phyloP scores from a whole-genome alignment of 176 grass and related monocot species.

The Oryza longistaminata region DNA sequence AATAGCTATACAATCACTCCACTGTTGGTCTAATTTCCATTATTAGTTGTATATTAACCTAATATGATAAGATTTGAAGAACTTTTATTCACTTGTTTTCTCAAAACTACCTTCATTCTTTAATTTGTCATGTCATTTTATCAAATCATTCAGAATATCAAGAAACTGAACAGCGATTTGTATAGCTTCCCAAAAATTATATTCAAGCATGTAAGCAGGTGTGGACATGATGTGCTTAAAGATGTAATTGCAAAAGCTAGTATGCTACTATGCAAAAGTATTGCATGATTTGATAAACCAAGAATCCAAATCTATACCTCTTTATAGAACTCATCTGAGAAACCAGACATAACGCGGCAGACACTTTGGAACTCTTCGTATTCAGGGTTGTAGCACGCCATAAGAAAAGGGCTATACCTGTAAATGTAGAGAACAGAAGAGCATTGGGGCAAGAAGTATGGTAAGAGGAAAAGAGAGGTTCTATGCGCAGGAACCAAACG shows the following conservation, averaged over 20 bases:
- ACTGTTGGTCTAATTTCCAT: not conserved
- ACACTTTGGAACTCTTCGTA: conserved; percentile 93
- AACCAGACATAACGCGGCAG: conserved; percentile 95
- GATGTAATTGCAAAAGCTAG: conserved; percentile 1
- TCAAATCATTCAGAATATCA: not conserved
- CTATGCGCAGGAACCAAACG: not conserved
- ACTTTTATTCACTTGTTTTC: not conserved
- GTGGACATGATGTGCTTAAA: conserved; percentile 1
- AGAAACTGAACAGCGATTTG: not conserved
- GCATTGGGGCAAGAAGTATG: conserved; percentile 8
- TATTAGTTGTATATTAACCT: not conserved
- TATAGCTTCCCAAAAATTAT: not conserved
- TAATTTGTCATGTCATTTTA: not conserved
- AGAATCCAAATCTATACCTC: conserved; percentile 59
- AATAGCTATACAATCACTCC: conserved; percentile 9
- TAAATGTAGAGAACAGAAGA: not conserved
- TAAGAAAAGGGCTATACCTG: conserved; percentile 97
- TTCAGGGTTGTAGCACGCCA: conserved; percentile 98
- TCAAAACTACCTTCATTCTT: not conserved
- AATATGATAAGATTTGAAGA: not conserved
- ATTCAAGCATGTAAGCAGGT: not conserved
- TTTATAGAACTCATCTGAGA: conserved; percentile 91
- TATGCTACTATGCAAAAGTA: conserved; percentile 8
- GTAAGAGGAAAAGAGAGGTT: conserved; percentile 17
- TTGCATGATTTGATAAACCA: not conserved